These are phyloP conservation scores for Neopestalotiopsis clavispora DNA, from an alignment of 2,329 filamentous ascomycete genomes.

Conservation along the genomic window DNA sequence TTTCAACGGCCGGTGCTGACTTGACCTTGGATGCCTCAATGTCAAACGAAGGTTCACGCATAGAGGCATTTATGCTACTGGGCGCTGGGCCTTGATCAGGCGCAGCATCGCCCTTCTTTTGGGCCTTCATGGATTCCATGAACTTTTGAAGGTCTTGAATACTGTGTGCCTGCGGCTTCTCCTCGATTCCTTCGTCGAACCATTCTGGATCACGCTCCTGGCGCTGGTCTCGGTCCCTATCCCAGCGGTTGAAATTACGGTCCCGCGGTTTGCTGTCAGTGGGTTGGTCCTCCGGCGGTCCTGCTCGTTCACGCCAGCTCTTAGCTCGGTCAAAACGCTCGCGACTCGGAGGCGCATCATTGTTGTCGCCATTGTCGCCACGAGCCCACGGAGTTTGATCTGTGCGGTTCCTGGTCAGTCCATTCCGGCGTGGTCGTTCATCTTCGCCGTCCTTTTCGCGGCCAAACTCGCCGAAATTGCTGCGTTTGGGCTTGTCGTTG, in stretches of 20 bases:
- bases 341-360: slow-evolving; percentile 42
- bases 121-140: slow-evolving; percentile 88
- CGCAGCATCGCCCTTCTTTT: slow-evolving; percentile 46
- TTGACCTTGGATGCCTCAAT: slow-evolving; percentile 57
- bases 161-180: slow-evolving; percentile 74
- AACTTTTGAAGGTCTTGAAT: slow-evolving; percentile 93
- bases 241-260: slow-evolving; percentile 27
- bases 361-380: slow-evolving; percentile 51
- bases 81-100: slow-evolving; percentile 41
- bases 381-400: slow-evolving; percentile 76
- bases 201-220: slow-evolving; percentile 87
- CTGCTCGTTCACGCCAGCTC: slow-evolving; percentile 68
- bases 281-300: slow-evolving; percentile 29
- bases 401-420: slow-evolving; percentile 66
- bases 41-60: slow-evolving; percentile 44
- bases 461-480: slow-evolving; percentile 53
- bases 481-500: slow-evolving; percentile 55
- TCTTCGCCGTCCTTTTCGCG: slow-evolving; percentile 56
- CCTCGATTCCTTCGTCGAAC: slow-evolving; percentile 77
- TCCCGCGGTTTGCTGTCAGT: slow-evolving; percentile 9
- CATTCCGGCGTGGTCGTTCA: slow-evolving; percentile 66
- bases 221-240: slow-evolving; percentile 54
- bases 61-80: slow-evolving; percentile 36
- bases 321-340: slow-evolving; percentile 63
- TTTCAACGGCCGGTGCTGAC: slow-evolving; percentile 67